Conservation (phyloP, 495 filamentous ascomycete species). For the Alectoria sarmentosa region DNA sequence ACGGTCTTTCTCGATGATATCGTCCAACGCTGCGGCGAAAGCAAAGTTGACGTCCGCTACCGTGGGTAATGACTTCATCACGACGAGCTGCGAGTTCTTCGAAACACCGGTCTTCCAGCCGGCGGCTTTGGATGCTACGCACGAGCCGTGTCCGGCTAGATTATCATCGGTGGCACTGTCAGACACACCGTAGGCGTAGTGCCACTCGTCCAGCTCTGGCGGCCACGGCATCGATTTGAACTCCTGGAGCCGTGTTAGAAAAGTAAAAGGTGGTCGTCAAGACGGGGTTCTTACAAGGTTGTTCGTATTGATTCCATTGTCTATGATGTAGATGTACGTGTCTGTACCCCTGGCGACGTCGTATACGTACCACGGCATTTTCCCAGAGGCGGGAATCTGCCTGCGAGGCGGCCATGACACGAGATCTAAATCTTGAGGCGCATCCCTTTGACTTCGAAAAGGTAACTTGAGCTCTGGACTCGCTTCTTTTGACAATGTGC, state of each 20-base stretch:
- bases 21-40: constrained; percentile 5
- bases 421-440: constrained; percentile 4
- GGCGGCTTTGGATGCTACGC: constrained; percentile 13
- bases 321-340: constrained; percentile 3
- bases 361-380: not conserved
- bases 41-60: constrained; percentile 2
- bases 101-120: constrained; percentile 4
- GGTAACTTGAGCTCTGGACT: not conserved
- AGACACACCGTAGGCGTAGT: not conserved
- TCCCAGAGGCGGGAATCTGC: not conserved
- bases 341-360: not conserved
- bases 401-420: constrained; percentile 7
- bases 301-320: not conserved
- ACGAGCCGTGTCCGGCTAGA: not conserved
- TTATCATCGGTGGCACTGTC: not conserved
- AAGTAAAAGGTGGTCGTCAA: not conserved
- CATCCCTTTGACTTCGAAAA: not conserved
- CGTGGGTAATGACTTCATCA: not conserved
- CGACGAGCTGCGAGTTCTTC: not conserved
- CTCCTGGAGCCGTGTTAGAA: not conserved
- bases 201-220: not conserved
- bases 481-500: not conserved
- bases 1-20: not conserved
- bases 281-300: not conserved
- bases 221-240: constrained; percentile 9